Base-by-base conservation (phyloP, 805 yeast species). In the Metschnikowia dekortorum region DNA sequence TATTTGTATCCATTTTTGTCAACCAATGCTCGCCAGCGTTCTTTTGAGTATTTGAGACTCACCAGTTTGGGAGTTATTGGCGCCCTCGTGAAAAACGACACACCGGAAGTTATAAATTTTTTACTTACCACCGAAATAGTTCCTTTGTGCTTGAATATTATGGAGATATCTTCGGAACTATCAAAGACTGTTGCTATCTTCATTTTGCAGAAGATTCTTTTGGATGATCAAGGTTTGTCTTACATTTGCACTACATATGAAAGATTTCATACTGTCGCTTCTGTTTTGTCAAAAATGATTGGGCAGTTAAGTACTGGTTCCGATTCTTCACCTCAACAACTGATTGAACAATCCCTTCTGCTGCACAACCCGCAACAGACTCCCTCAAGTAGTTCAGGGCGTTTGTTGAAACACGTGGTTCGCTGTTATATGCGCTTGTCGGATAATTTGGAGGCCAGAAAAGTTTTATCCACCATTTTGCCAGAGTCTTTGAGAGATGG, bases 1-100 rank as follows among this genome's bases (percentile, higher is more conserved):
- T 94, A 90, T 60, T 74, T 92, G 51, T 94, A 94, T 69, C 99
- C 99, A 31, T 92, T 92, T 62, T 78, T 92, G 63, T 89, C 90
- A 63, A 91, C 98, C 4, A 87, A 87, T 56, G 88, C 96, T 35
- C 86, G 91, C 64, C 91, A 89, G 58, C 78, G 97, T 56, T 87
- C 97, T 8, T 94, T 92, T 72, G 99, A 92, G 69, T 94, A 94
- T 65, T 78, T 92, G 61, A 78, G 98, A 55, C 78, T 92, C 56
- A 94, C 99, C 1, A 87, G 96, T 48, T 79, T 92, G 53, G 99
- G 99, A 37, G 99, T 92, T 6, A 88, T 92, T 64, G 99, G 99
- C 18, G 98, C 99, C 0, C 74, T 92, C 49, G 98, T 94, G 28
- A 92, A 94, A 61, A 92, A 91, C 66, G 99, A 92, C 63, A 87